Evolutionary conservation across 345 rosid genomes (phyloP).

Genomic region (Rubroshorea leprosula): DNA sequence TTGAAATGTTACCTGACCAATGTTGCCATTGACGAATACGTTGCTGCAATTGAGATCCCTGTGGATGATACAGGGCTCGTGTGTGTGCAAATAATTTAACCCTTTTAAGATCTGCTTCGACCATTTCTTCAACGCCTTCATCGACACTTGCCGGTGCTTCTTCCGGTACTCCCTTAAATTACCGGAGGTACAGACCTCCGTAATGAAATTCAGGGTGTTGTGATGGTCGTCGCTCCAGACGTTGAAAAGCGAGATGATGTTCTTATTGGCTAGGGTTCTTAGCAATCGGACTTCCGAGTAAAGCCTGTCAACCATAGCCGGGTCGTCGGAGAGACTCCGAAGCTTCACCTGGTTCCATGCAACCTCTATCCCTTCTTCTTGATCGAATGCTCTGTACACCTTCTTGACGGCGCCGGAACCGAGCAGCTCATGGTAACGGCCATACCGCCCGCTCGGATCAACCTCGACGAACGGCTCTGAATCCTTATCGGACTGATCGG

Average conservation of each 20-base stretch:
- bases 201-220: conserved; percentile 67
- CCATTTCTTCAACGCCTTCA: conserved; percentile 88
- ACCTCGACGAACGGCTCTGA: conserved; percentile 63
- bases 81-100: conserved; percentile 67
- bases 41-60: conserved; percentile 93
- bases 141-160: conserved; percentile 71
- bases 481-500: conserved; percentile 40
- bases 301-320: conserved; percentile 60
- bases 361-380: conserved; percentile 86
- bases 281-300: conserved; percentile 64
- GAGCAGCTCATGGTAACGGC: conserved; percentile 58
- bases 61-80: conserved; percentile 80
- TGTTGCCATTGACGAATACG: conserved; percentile 78
- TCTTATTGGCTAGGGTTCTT: conserved; percentile 38
- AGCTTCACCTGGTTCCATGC: conserved; percentile 93
- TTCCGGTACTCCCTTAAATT: conserved; percentile 76
- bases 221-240: conserved; percentile 57
- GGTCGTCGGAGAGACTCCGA: conserved; percentile 46
- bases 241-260: conserved; percentile 52
- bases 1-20: conserved; percentile 50
- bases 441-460: conserved; percentile 77
- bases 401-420: conserved; percentile 74
- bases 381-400: conserved; percentile 86
- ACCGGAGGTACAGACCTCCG: conserved; percentile 90
- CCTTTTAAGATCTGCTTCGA: conserved; percentile 77